Conservation (phyloP, 805 yeast species). For the Cyberlindnera subsufficiens region DNA sequence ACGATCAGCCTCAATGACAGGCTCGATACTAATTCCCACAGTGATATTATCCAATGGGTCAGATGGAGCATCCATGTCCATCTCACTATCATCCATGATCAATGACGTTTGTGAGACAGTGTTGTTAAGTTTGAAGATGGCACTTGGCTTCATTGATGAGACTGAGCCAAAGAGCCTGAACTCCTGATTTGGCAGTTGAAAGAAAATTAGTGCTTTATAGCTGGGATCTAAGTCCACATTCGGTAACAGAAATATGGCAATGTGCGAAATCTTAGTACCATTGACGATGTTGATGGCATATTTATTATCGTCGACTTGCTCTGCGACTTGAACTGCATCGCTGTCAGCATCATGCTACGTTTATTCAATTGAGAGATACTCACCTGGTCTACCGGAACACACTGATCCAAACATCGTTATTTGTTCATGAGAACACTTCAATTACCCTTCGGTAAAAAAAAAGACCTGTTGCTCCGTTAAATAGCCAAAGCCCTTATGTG, state of each 20-base stretch:
- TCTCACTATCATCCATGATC: constrained; percentile 52
- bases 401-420: constrained; percentile 68
- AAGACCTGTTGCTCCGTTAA: too few species aligned
- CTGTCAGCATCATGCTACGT: constrained; percentile 18
- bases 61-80: constrained; percentile 32
- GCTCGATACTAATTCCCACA: constrained; percentile 91
- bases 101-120: constrained; percentile 17
- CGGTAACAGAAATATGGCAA: constrained; percentile 82
- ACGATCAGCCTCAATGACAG: constrained; percentile 57
- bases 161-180: constrained; percentile 65
- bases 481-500: too few species aligned
- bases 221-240: constrained; percentile 65
- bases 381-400: constrained; percentile 63
- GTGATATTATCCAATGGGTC: constrained; percentile 28
- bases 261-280: constrained; percentile 65
- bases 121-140: constrained; percentile 80
- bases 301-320: constrained; percentile 64
- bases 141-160: constrained; percentile 71
- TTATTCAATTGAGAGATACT: too few species aligned
- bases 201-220: constrained; percentile 80
- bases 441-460: too few species aligned
- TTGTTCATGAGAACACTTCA: too few species aligned
- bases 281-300: constrained; percentile 59
- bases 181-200: constrained; percentile 56
- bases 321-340: constrained; percentile 36